A percentile compares a stretch with the other conserved stretches of the same genome.
Evolutionary conservation across 306 rosid species (phyloP).

Genomic region (Cucumis cinereus): DNA sequence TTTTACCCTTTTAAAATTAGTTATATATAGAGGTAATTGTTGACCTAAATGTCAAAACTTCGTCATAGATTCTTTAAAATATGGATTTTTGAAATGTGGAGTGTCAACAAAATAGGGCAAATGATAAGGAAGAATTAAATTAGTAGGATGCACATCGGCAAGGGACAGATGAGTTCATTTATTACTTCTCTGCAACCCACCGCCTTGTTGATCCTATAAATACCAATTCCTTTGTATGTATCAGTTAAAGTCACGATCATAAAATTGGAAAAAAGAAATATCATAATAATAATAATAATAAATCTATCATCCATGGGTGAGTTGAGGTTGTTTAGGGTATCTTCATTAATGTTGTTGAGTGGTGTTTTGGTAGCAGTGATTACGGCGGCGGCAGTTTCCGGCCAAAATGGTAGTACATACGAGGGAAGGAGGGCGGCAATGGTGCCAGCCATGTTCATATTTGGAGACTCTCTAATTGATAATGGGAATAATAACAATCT

Average conservation of each 20-base stretch:
- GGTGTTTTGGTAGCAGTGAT: background rate
- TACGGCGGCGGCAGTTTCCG: constrained; percentile 13
- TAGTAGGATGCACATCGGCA: background rate
- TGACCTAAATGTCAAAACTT: too few relatives aligned
- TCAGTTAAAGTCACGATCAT: background rate
- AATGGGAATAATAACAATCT: constrained; percentile 86
- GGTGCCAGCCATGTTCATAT: constrained; percentile 93
- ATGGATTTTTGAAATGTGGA: too few relatives aligned
- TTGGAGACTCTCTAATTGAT: constrained; percentile 89
- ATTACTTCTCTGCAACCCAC: background rate
- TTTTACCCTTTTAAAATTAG: too few relatives aligned
- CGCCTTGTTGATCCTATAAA: background rate
- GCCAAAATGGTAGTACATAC: constrained; percentile 17
- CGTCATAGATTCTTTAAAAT: too few relatives aligned
- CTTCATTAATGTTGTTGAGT: background rate
- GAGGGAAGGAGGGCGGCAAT: background rate
- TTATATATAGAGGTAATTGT: too few relatives aligned
- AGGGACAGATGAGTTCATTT: background rate
- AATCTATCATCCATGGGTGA: background rate
- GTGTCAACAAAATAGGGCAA: background rate
- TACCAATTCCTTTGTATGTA: background rate
- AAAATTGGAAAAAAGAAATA: too few relatives aligned
- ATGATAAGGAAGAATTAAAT: background rate
- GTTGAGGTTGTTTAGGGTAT: background rate
- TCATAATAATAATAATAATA: too few relatives aligned